Evolutionary conservation across 129 eudicot species (phyloP), one percentile per base, ranked within the genome.

Genomic region (Logfia minima): DNA sequence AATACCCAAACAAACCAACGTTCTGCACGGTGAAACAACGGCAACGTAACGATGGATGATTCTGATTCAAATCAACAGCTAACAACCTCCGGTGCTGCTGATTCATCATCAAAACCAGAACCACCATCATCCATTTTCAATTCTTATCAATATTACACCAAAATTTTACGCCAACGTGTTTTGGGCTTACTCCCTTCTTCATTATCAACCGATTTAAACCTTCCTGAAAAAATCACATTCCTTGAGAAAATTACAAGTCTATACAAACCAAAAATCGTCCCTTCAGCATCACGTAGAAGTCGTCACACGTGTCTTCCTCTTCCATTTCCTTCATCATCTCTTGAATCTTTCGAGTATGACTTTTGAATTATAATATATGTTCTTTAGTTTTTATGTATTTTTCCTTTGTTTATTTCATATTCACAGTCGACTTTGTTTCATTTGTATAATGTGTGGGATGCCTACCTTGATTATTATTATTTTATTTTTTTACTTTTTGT

Each of bases 271-370:
- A 56, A 64, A 3, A 32, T 80, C 53, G 23, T 78, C 41, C 79
- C 88, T 73, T 37, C 82, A 59, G 35, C 83, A 23, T 78, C 85
- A 69, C 84, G 88, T 21, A 85, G 85, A 21, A 84, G 82, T 2
- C 83, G 88, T 34, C 79, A 62, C 56, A 86, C 82, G 17, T 83
- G 69, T 75, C 88, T 92, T 41, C 94, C 98, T 68, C 96, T 90
- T 41, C 98, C 98, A 2, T 61, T 90, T 39, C 96, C 89, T 66
- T 71, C 88, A 31, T 31, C 82, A 45, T 79, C 95, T 6, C 72
- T 80, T 74, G 88, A 85, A 26, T 66, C 89, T 58, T 74, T 88
- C 72, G 59, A 55, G 95, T 88, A 86, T 63, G 86, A 31, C 26
- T 73, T 39, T 41, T 2, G 48, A 2, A 41, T 8, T 41, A 41